Base-by-base conservation (phyloP, 345 rosid species). In the Isatis tinctoria region DNA sequence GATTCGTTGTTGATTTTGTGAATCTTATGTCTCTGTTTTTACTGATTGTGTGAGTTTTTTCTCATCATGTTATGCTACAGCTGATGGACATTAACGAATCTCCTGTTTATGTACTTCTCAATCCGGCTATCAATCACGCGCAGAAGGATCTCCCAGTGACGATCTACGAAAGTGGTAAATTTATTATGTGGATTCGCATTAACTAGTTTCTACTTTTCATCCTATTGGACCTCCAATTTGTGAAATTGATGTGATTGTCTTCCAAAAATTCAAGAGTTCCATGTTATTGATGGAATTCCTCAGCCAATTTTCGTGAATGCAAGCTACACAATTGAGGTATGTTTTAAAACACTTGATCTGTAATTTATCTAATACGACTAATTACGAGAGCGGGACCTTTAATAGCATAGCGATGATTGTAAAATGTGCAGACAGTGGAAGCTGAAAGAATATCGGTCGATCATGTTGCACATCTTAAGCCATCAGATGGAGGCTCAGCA, bases 401-500 rank as follows among this genome's bases (percentile, higher is more conserved):
- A 6, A 5, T 65, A 7, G n/a, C 30, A 57, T 59, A 0, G 22
- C 17, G 6, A 24, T 45, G 11, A 6, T 56, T 72, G 32, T 67
- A 48, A 57, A 2, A 1, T 9, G 4, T 68, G 28, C 71, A 95
- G 99, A 92, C 99, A 8, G 99, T 95, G 17, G 98, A 92, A 81
- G 98, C 97, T 74, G 99, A 95, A 81, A 64, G 99, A 74, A 94
- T 91, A 65, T 94, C 97, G 28, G 96, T 94, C 13, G 98, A 94
- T 84, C 98, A 94, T 81, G 97, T 95, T 70, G 99, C 99, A 41
- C 99, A 95, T 74, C 97, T 95, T 60, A 95, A 95, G 75, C 97
- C 99, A 53, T 92, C 99, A 60, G 98, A 92, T 10, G 81, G 99
- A 64, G 94, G 99, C 63, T 90, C 98, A 18, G 98, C 99, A 7